These are phyloP conservation scores for Macadamia integrifolia DNA, from an alignment of 164 flowering plant species.

Conservation along the genomic window DNA sequence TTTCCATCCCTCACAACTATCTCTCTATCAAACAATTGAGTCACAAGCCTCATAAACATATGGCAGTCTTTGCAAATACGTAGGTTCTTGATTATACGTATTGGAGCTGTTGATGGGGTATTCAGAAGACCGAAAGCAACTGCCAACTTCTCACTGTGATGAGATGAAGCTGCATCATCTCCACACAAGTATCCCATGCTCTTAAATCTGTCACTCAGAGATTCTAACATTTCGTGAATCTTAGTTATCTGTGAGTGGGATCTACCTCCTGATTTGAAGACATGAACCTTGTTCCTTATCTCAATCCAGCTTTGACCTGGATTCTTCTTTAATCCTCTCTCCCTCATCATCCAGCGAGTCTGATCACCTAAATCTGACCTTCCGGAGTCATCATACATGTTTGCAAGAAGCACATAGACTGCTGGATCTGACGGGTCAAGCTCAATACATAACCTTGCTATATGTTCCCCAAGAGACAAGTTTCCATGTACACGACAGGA, in stretches of 20 bases:
- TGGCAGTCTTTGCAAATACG: conserved; percentile 47
- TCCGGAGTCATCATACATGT: conserved; percentile 42
- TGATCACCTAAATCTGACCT: conserved; percentile 27
- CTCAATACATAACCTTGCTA: conserved; percentile 39
- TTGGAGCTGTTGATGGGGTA: conserved; percentile 29
- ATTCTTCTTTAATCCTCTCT: conserved; percentile 37
- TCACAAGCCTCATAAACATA: conserved; percentile 26
- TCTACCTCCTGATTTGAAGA: conserved; percentile 34
- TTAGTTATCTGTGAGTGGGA: conserved; percentile 27
- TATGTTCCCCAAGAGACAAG: conserved; percentile 47
- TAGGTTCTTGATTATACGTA: conserved; percentile 38
- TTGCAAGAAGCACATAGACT: conserved; percentile 45
- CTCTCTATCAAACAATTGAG: conserved; percentile 26
- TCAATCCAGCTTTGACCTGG: conserved; percentile 48
- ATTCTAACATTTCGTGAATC: conserved; percentile 29
- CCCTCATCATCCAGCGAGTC: conserved; percentile 34
- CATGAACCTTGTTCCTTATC: conserved; percentile 26
- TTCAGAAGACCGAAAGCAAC: conserved; percentile 43
- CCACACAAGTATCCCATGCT: conserved; percentile 14
- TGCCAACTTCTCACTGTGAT: conserved; percentile 52
- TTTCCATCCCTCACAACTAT: conserved; percentile 43
- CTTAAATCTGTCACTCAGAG: conserved; percentile 17
- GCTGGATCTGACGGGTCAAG: conserved; percentile 49
- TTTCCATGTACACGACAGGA: conserved; percentile 47
- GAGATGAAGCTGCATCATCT: conserved; percentile 15